Evolutionary conservation across 2,329 filamentous ascomycete genomes (phyloP).

Genomic region (Colletotrichum gigasporum): DNA sequence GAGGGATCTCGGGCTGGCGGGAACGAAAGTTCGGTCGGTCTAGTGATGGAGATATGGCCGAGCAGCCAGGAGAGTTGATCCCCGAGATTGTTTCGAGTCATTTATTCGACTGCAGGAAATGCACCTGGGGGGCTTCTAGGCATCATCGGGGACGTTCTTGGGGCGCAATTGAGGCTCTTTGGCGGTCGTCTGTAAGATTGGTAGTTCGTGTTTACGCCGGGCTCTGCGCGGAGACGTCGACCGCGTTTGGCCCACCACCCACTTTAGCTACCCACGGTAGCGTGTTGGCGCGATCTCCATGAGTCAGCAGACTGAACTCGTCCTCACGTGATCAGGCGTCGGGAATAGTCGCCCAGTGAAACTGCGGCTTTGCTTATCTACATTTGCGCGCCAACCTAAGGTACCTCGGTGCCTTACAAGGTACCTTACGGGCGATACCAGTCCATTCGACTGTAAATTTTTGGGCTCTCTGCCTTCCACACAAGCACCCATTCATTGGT

Average conservation of each 20-base stretch:
- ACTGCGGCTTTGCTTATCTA: not conserved
- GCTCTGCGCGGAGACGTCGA: not conserved
- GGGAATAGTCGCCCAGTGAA: not conserved
- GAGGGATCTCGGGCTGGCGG: slow-evolving; percentile 42
- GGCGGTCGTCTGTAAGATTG: slow-evolving; percentile 11
- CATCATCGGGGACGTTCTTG: slow-evolving; percentile 24
- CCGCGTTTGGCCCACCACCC: slow-evolving; percentile 26
- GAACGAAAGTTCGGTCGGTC: slow-evolving; percentile 49
- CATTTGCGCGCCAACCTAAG: no score
- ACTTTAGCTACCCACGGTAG: slow-evolving; percentile 33
- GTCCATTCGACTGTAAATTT: no score
- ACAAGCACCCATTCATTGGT: no score
- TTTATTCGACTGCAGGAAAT: slow-evolving; percentile 52
- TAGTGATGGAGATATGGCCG: slow-evolving; percentile 53
- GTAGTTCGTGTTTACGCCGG: slow-evolving; percentile 17
- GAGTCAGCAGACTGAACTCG: slow-evolving; percentile 14
- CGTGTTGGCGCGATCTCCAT: slow-evolving; percentile 15
- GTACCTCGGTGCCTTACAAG: no score
- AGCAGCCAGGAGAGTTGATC: slow-evolving; percentile 68
- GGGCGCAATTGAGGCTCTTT: slow-evolving; percentile 5
- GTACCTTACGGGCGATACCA: no score
- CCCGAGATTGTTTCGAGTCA: slow-evolving; percentile 70
- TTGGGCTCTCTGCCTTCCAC: no score
- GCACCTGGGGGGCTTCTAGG: not conserved
- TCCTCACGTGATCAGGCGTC: slow-evolving; percentile 33